Conservation (phyloP, 345 rosid genomes). For the Bruguiera gymnorhiza region DNA sequence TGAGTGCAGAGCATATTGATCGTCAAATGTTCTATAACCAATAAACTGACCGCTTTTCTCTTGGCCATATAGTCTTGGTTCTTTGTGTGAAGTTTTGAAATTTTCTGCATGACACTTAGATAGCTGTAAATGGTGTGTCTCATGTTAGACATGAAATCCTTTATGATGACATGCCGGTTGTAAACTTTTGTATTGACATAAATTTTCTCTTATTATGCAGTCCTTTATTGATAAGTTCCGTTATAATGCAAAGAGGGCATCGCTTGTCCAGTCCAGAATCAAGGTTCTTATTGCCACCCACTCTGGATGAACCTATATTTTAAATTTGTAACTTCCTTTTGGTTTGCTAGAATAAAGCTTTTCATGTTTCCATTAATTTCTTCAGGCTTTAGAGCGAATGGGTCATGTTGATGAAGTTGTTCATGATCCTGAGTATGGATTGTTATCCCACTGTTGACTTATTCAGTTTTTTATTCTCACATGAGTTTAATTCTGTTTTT, state of each 20-base stretch:
- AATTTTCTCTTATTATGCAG: constrained; percentile 42
- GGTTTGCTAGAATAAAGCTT: background rate
- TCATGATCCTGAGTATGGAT: constrained; percentile 91
- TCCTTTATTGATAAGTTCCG: constrained; percentile 98
- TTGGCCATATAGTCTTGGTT: background rate
- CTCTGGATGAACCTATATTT: constrained; percentile 10
- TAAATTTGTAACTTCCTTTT: background rate
- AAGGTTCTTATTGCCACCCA: constrained; percentile 50
- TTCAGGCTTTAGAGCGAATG: constrained; percentile 87
- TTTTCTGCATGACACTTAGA: background rate
- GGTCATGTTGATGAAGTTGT: constrained; percentile 89
- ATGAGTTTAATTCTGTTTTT: constrained; percentile 9
- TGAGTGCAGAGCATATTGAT: background rate
- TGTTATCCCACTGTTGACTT: constrained; percentile 17
- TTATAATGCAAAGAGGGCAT: constrained; percentile 97
- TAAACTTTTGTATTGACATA: constrained; percentile 12
- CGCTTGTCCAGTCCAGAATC: constrained; percentile 99
- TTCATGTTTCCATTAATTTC: constrained; percentile 18
- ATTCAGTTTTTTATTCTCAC: constrained; percentile 3
- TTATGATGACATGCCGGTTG: background rate
- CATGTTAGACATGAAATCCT: background rate
- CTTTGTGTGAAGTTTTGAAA: background rate
- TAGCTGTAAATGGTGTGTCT: background rate
- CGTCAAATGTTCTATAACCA: background rate
- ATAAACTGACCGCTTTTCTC: background rate